Percentiles rank a stretch among this genome's conserved stretches.
These are phyloP conservation scores for Taiwanofungus camphoratus DNA, from an alignment of 1,284 basidiomycete species.

Conservation along the genomic window DNA sequence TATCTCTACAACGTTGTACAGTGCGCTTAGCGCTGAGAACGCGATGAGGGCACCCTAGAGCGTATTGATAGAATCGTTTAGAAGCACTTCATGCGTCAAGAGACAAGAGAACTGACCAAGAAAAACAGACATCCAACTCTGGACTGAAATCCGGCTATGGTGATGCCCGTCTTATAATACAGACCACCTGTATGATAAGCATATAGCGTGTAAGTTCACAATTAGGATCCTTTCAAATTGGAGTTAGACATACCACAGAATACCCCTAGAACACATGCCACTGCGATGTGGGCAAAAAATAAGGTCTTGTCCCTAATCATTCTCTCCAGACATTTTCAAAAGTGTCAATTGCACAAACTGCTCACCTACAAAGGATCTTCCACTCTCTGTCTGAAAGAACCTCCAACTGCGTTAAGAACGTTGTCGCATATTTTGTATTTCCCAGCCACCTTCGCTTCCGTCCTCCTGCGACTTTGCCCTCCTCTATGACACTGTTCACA, in stretches of 20 bases:
- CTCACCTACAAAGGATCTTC: slow-evolving; percentile 70
- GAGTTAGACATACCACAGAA: slow-evolving; percentile 55
- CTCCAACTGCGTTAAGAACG: slow-evolving; percentile 84
- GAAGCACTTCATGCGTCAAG: neutral
- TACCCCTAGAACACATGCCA: slow-evolving; percentile 70
- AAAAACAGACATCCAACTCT: slow-evolving; percentile 90
- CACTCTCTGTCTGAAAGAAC: slow-evolving; percentile 76
- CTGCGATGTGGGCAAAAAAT: slow-evolving; percentile 69
- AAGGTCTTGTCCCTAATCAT: slow-evolving; percentile 74
- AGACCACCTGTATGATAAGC: slow-evolving; percentile 53
- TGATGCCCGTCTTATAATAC: slow-evolving; percentile 73
- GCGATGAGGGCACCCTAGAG: slow-evolving; percentile 75
- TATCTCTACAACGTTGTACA: slow-evolving; percentile 80
- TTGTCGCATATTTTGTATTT: slow-evolving; percentile 46
- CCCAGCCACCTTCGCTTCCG: slow-evolving; percentile 3
- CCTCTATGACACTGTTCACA: too few relatives aligned
- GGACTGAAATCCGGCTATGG: slow-evolving; percentile 89
- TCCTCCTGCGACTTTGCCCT: too few relatives aligned
- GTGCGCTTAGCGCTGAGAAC: slow-evolving; percentile 81
- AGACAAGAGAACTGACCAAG: slow-evolving; percentile 46
- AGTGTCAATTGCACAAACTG: slow-evolving; percentile 3
- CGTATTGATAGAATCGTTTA: neutral
- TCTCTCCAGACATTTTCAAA: too few relatives aligned
- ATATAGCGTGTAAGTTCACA: neutral
- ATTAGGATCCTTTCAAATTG: too few relatives aligned